These are phyloP conservation scores for Phytophthora multivora DNA, from an alignment of 352 stramenopile genomes.

Conservation along the genomic window DNA sequence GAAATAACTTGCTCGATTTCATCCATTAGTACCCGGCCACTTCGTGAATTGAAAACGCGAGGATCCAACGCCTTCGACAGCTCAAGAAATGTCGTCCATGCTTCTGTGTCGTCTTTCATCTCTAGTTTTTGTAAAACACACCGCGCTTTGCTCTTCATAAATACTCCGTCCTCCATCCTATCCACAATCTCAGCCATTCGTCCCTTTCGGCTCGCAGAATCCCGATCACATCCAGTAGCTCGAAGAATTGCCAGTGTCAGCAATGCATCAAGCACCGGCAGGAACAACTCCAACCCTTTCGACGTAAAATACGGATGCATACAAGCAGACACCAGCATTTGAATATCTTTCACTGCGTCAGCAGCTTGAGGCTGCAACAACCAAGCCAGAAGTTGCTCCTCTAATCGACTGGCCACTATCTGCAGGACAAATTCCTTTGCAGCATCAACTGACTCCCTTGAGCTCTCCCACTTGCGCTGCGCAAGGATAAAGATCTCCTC, in stretches of 20 bases:
- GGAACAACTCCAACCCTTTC: slow-evolving; percentile 5
- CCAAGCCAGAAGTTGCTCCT: slow-evolving; percentile 33
- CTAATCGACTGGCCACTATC: slow-evolving; percentile 29
- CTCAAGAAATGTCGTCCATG: slow-evolving; percentile 30
- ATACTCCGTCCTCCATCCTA: background rate
- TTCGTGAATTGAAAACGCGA: slow-evolving; percentile 29
- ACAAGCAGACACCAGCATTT: slow-evolving; percentile 15
- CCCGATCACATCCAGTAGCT: slow-evolving; percentile 22
- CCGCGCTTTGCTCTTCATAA: slow-evolving; percentile 4
- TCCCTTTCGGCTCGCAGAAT: slow-evolving; percentile 1
- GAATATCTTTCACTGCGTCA: slow-evolving; percentile 34
- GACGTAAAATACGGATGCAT: slow-evolving; percentile 9
- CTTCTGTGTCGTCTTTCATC: background rate
- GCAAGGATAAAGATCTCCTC: slow-evolving; percentile 27
- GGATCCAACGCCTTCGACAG: slow-evolving; percentile 23
- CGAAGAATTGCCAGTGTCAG: slow-evolving; percentile 10
- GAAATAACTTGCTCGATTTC: slow-evolving; percentile 13
- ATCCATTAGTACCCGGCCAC: slow-evolving; percentile 24
- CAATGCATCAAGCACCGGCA: slow-evolving; percentile 14
- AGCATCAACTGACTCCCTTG: background rate
- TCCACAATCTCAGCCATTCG: slow-evolving; percentile 11
- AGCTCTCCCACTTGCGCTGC: slow-evolving; percentile 18
- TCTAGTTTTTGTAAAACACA: slow-evolving; percentile 11
- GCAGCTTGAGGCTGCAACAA: slow-evolving; percentile 39
- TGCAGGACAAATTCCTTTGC: slow-evolving; percentile 25